phyloP scores from a whole-genome alignment of 1,284 basidiomycete species.

The Ceratobasidium sp. region DNA sequence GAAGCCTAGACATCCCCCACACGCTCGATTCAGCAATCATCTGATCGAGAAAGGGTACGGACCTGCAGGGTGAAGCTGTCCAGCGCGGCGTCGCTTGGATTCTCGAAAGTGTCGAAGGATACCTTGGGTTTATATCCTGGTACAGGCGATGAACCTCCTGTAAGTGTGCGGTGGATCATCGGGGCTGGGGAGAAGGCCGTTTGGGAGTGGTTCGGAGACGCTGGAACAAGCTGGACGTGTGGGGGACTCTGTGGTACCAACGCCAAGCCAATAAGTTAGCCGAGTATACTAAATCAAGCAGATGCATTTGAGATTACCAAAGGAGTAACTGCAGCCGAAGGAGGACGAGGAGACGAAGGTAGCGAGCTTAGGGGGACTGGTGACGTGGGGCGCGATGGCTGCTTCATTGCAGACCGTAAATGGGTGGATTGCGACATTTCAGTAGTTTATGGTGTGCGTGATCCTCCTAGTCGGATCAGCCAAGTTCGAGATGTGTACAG shows the following conservation, averaged over 20 bases:
- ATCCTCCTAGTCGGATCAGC: not conserved
- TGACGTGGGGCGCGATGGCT: slow-evolving; percentile 53
- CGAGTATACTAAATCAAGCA: not conserved
- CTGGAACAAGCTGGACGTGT: slow-evolving; percentile 57
- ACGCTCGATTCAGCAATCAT: slow-evolving; percentile 53
- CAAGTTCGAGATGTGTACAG: not conserved
- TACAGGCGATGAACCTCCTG: slow-evolving; percentile 43
- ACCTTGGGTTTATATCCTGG: slow-evolving; percentile 84
- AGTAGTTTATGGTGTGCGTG: too few species aligned
- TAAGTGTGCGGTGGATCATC: slow-evolving; percentile 35
- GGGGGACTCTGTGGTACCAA: slow-evolving; percentile 47
- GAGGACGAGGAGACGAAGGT: slow-evolving; percentile 48
- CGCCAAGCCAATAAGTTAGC: not conserved
- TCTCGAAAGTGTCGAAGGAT: slow-evolving; percentile 86
- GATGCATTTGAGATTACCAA: slow-evolving; percentile 16
- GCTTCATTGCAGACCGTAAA: slow-evolving; percentile 68
- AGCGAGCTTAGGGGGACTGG: slow-evolving; percentile 48
- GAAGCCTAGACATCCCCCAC: slow-evolving; percentile 66
- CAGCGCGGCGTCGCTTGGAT: slow-evolving; percentile 65
- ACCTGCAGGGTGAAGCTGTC: slow-evolving; percentile 63
- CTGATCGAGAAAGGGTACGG: slow-evolving; percentile 49
- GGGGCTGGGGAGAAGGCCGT: slow-evolving; percentile 10
- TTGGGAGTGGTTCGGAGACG: slow-evolving; percentile 11
- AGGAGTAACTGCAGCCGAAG: slow-evolving; percentile 51
- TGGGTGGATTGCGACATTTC: slow-evolving; percentile 33